These are phyloP conservation scores for Pythium aquatile DNA, from an alignment of 352 stramenopile genomes.

Conservation along the genomic window DNA sequence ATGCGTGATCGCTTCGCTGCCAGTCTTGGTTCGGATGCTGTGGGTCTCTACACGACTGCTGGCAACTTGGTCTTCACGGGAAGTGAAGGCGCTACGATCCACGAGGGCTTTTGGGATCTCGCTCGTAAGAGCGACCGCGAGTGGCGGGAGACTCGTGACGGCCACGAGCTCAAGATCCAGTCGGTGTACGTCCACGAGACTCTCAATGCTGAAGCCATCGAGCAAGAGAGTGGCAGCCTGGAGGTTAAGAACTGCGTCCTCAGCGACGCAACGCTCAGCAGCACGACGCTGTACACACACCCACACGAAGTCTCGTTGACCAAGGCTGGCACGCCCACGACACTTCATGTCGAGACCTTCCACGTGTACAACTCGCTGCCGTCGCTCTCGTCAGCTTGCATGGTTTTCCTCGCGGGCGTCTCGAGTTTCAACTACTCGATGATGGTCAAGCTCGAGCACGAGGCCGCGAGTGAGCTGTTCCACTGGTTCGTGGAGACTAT, in stretches of 20 bases:
- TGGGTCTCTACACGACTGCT: slow-evolving; percentile 49
- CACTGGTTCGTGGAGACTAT: slow-evolving; percentile 51
- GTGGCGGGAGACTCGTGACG: slow-evolving; percentile 34
- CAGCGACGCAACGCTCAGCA: slow-evolving; percentile 43
- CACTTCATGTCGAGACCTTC: slow-evolving; percentile 39
- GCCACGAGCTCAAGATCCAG: slow-evolving; percentile 65
- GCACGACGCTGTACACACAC: slow-evolving; percentile 34
- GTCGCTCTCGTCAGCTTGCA: slow-evolving; percentile 49
- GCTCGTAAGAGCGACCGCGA: slow-evolving; percentile 53
- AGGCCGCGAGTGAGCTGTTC: slow-evolving; percentile 39
- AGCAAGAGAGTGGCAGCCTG: slow-evolving; percentile 25
- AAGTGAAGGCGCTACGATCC: slow-evolving; percentile 40
- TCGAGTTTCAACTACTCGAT: slow-evolving; percentile 60
- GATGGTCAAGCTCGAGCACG: slow-evolving; percentile 56
- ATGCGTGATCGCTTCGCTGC: slow-evolving; percentile 35
- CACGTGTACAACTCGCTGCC: slow-evolving; percentile 61
- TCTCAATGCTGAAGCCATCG: slow-evolving; percentile 38
- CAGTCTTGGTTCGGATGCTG: slow-evolving; percentile 22
- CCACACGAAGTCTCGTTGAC: slow-evolving; percentile 8
- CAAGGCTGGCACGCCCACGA: slow-evolving; percentile 18
- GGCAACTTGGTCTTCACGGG: slow-evolving; percentile 50
- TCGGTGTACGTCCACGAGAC: slow-evolving; percentile 61
- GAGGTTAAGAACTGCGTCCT: slow-evolving; percentile 41
- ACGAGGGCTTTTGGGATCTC: slow-evolving; percentile 50
- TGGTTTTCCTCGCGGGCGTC: slow-evolving; percentile 48